These are phyloP conservation scores for Keithomyces neogunnii DNA, from an alignment of 2,329 filamentous ascomycete species.

Conservation along the genomic window DNA sequence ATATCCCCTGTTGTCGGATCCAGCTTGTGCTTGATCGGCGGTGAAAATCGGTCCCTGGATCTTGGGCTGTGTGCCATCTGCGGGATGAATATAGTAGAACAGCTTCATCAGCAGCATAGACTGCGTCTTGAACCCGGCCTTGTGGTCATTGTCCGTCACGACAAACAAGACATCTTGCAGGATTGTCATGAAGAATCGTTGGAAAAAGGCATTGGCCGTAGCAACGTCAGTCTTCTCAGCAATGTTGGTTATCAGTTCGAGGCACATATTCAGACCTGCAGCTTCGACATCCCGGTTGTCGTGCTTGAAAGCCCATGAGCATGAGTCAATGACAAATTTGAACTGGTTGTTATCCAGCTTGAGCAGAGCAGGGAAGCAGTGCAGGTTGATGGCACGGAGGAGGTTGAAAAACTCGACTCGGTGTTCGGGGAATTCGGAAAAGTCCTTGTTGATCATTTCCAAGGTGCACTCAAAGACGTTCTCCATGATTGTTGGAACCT, in stretches of 20 bases:
- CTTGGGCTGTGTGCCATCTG: slow-evolving; percentile 63
- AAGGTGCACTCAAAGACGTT: slow-evolving; percentile 97
- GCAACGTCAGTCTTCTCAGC: slow-evolving; percentile 79
- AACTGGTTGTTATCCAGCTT: slow-evolving; percentile 95
- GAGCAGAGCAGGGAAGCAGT: slow-evolving; percentile 90
- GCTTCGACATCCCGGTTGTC: slow-evolving; percentile 97
- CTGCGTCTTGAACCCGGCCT: slow-evolving; percentile 98
- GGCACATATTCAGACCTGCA: slow-evolving; percentile 94
- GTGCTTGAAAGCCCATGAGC: slow-evolving; percentile 99
- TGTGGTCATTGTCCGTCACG: slow-evolving; percentile 94
- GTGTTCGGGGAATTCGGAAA: slow-evolving; percentile 97
- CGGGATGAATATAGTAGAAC: slow-evolving; percentile 86
- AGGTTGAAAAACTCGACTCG: slow-evolving; percentile 99
- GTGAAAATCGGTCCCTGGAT: slow-evolving; percentile 88
- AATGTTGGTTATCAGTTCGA: slow-evolving; percentile 96
- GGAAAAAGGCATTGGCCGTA: slow-evolving; percentile 93
- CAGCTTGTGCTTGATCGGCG: slow-evolving; percentile 69
- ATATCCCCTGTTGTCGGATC: slow-evolving; percentile 87
- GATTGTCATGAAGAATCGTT: slow-evolving; percentile 92
- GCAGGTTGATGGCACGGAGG: slow-evolving; percentile 87
- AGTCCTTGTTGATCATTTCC: slow-evolving; percentile 99
- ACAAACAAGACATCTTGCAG: slow-evolving; percentile 98
- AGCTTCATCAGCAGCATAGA: slow-evolving; percentile 88
- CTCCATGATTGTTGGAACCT: slow-evolving; percentile 95
- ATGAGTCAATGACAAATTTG: slow-evolving; percentile 98